Evolutionary conservation across 2,329 filamentous ascomycete species (phyloP), one percentile per base, ranked within the genome.

Genomic region (Diplocarpon mali): DNA sequence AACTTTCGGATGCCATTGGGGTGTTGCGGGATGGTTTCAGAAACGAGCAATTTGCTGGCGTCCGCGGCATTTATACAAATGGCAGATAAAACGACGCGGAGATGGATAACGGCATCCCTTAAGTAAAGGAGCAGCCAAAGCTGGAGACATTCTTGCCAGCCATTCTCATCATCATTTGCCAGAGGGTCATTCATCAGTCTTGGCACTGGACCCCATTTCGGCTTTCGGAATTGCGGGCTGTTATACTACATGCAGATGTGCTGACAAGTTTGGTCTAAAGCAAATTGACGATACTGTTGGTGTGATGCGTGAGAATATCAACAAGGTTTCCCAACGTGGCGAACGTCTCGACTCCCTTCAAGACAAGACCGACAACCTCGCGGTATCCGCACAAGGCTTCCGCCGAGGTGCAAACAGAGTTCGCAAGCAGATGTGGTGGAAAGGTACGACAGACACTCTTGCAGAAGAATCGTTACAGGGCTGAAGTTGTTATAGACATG

Each of bases 361-460:
- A 69, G 84, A 92, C 67, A 94, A 95, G 76, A 95, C 85, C 54
- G 81, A 95, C 70, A 93, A 94, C 69, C 76, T 98, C 56, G 89
- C 89, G 49, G 79, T 83, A 52, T 95, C 89, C 30, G 90, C 92
- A 48, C 88, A 95, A 66, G 88, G 87, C 52, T 98, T 98, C 78
- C 86, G 89, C 61, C 83, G 89, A 56, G 90, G 92, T 54, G 92
- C 93, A 67, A 98, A 96, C 73, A 76, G 87, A 60, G 90, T 98
- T 58, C 81, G 92, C 67, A 90, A 89, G 74, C 82, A 94, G 68
- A 96, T 96, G 90, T 96, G 90, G 90, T 96, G 89, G 90, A 96
- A 96, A 38, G 54, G 52, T 47, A 47, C 40, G 38, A 17, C 2
- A 16, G 17, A 34, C 20, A 7, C 7, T 24, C 17, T 16, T 36